Evolutionary conservation across 2,329 filamentous ascomycete genomes (phyloP).

Genomic region (Trichoderma atrobrunneum): DNA sequence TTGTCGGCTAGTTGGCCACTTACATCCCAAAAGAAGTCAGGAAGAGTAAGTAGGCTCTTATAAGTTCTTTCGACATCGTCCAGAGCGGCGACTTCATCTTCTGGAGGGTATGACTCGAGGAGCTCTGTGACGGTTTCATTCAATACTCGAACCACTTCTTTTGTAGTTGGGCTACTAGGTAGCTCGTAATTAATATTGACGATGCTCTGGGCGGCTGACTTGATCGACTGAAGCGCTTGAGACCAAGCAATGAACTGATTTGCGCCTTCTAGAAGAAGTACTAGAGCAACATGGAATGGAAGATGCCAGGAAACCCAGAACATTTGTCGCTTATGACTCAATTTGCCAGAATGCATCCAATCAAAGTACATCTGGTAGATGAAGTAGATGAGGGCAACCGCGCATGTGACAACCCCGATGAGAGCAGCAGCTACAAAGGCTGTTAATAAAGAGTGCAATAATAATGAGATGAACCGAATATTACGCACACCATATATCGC

Average conservation of each 20-base stretch:
- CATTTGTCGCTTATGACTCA: neutral
- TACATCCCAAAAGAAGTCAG: neutral
- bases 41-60: neutral
- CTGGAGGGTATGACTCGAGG: neutral
- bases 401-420: neutral
- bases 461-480: neutral
- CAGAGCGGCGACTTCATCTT: neutral
- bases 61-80: neutral
- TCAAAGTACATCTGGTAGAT: neutral
- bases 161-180: neutral
- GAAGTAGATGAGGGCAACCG: neutral
- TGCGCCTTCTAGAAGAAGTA: neutral
- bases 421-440: neutral
- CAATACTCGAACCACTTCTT: neutral
- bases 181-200: neutral
- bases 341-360: neutral
- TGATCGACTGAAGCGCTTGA: neutral
- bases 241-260: neutral
- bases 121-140: neutral
- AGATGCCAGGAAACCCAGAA: neutral
- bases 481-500: neutral
- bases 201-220: neutral
- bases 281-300: neutral
- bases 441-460: neutral
- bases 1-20: neutral